Percentiles rank a stretch among this genome's conserved stretches.
Conservation (phyloP, 768 basidiomycete species). For the Lentinula aciculospora region DNA sequence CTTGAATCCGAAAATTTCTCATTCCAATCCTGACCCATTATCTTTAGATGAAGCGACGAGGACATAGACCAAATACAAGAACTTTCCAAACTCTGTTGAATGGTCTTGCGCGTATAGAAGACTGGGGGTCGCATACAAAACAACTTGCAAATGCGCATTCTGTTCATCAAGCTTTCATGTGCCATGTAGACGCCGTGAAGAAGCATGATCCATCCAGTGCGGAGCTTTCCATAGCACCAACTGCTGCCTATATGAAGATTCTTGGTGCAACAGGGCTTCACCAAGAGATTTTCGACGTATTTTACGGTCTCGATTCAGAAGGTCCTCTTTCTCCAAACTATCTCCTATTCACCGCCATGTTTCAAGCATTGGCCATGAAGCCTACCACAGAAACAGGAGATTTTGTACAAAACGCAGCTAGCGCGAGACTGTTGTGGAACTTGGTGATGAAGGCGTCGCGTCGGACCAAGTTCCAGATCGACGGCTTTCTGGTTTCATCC, state of each 20-base stretch:
- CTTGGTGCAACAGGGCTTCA: slow-evolving; percentile 55
- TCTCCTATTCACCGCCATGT: slow-evolving; percentile 60
- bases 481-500: slow-evolving; percentile 46
- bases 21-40: not conserved
- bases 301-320: slow-evolving; percentile 57
- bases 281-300: slow-evolving; percentile 73
- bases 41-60: slow-evolving; percentile 77
- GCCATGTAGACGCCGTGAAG: slow-evolving; percentile 44
- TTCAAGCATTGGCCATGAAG: slow-evolving; percentile 39
- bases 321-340: slow-evolving; percentile 59
- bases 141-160: slow-evolving; percentile 58
- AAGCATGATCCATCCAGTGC: slow-evolving; percentile 38
- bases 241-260: slow-evolving; percentile 60
- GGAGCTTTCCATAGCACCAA: slow-evolving; percentile 43
- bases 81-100: slow-evolving; percentile 70
- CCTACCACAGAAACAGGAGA: slow-evolving; percentile 19
- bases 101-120: slow-evolving; percentile 54
- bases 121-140: slow-evolving; percentile 54
- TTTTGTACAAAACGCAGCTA: slow-evolving; percentile 44
- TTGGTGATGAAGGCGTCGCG: slow-evolving; percentile 52
- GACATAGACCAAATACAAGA: slow-evolving; percentile 59
- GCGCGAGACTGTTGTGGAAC: slow-evolving; percentile 69
- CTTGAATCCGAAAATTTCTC: not conserved
- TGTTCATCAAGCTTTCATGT: slow-evolving; percentile 53
- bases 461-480: slow-evolving; percentile 42